A percentile compares a stretch with the other conserved stretches of the same genome.
Evolutionary conservation across 2,329 filamentous ascomycete species (phyloP).

Genomic region (Gnomoniopsis sp.): DNA sequence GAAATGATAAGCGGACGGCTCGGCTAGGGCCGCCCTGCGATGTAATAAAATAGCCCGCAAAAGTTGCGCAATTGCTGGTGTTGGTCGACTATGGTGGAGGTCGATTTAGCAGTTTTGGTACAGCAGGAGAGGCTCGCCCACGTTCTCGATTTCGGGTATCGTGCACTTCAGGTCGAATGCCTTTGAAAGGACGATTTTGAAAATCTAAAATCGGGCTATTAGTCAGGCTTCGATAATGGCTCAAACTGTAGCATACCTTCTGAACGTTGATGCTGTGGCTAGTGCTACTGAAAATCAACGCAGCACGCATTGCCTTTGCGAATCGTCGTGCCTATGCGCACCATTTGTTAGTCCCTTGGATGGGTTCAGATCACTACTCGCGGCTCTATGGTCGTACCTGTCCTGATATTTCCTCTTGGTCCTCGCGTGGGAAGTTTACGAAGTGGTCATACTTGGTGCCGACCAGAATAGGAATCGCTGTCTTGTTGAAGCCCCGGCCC

Average conservation of each 20-base stretch:
- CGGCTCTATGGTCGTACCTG: constrained; percentile 56
- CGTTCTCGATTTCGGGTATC: constrained; percentile 97
- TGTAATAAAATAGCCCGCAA: neutral
- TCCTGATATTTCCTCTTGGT: constrained; percentile 97
- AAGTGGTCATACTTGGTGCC: constrained; percentile 99
- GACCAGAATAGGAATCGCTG: constrained; percentile 95
- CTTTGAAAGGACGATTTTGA: constrained; percentile 98
- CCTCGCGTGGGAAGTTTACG: constrained; percentile 95
- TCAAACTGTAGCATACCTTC: constrained; percentile 58
- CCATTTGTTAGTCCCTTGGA: constrained; percentile 18
- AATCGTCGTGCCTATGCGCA: constrained; percentile 78
- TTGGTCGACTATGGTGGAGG: too few species aligned
- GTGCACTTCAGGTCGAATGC: constrained; percentile 99
- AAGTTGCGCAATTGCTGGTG: neutral
- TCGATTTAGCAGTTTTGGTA: constrained; percentile 63
- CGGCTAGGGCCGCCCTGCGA: neutral
- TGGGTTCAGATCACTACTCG: neutral
- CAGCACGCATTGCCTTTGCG: constrained; percentile 96
- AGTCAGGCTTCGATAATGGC: neutral
- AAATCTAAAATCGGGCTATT: constrained; percentile 63
- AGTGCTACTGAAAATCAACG: constrained; percentile 96
- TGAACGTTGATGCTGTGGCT: constrained; percentile 99
- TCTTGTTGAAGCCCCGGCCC: constrained; percentile 98
- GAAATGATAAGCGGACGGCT: too few species aligned
- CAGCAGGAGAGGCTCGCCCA: constrained; percentile 89